A percentile compares a stretch with the other conserved stretches of the same genome.
phyloP scores from a whole-genome alignment of 768 basidiomycete genomes.

The Leccinum incarnatum region DNA sequence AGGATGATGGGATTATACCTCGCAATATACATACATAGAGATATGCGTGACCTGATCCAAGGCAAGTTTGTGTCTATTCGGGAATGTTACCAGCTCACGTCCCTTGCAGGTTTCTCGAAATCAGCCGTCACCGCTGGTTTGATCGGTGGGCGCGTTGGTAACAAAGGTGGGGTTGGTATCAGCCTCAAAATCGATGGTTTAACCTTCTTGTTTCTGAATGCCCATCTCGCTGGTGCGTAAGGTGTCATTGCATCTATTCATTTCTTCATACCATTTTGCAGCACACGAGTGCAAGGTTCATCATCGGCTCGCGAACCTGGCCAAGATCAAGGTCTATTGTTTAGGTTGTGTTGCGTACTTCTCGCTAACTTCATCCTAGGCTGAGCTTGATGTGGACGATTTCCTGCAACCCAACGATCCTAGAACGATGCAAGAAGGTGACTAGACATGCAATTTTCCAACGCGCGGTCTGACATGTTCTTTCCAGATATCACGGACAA shows the following conservation, averaged over 20 bases:
- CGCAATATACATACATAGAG: slow-evolving; percentile 71
- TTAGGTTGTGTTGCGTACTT: neutral
- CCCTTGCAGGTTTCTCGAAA: slow-evolving; percentile 60
- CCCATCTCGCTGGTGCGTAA: slow-evolving; percentile 76
- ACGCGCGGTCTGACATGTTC: slow-evolving; percentile 5
- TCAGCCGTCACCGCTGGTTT: slow-evolving; percentile 86
- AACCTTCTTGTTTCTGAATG: slow-evolving; percentile 85
- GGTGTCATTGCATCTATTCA: neutral
- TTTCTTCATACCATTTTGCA: slow-evolving; percentile 24
- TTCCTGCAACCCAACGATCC: slow-evolving; percentile 68
- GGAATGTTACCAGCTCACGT: neutral
- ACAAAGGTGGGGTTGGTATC: slow-evolving; percentile 93
- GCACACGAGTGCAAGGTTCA: slow-evolving; percentile 76
- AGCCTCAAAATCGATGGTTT: slow-evolving; percentile 79
- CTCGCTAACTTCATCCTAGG: slow-evolving; percentile 37
- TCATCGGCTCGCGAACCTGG: slow-evolving; percentile 79
- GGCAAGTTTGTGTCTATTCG: slow-evolving; percentile 37
- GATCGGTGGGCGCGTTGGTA: slow-evolving; percentile 88
- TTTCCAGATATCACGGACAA: slow-evolving; percentile 70
- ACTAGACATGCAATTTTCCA: neutral
- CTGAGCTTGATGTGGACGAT: slow-evolving; percentile 74
- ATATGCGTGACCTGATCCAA: slow-evolving; percentile 59
- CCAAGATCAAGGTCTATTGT: slow-evolving; percentile 75
- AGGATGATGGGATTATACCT: slow-evolving; percentile 89
- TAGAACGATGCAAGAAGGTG: slow-evolving; percentile 70